Conservation (phyloP, 78 protist species). For the Cavenderia fasciculata region DNA sequence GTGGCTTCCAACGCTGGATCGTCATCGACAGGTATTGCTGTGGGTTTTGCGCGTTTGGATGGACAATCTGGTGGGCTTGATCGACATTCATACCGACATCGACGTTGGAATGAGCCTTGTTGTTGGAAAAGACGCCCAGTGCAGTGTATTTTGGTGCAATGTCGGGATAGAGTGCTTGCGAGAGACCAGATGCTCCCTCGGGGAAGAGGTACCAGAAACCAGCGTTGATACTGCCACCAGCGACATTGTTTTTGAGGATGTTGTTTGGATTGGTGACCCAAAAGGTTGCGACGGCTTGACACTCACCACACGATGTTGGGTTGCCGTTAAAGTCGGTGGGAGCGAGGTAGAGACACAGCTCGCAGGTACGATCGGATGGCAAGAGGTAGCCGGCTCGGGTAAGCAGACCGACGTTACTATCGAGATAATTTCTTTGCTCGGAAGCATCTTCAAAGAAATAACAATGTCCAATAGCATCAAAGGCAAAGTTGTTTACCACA, state of each 20-base stretch:
- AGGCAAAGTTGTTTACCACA: conserved; percentile 68
- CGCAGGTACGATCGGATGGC: conserved; percentile 52
- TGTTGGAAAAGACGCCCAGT: conserved; percentile 21
- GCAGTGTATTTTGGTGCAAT: background rate
- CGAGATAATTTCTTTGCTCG: conserved; percentile 73
- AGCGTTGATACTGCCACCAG: conserved; percentile 47
- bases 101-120: conserved; percentile 55
- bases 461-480: conserved; percentile 71
- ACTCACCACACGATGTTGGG: background rate
- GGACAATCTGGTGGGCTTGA: conserved; percentile 25
- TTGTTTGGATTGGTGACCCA: conserved; percentile 80
- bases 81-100: conserved; percentile 54
- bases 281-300: conserved; percentile 60
- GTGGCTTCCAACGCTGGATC: conserved; percentile 36
- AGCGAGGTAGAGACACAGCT: conserved; percentile 2
- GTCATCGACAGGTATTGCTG: conserved; percentile 40
- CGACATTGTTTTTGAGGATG: conserved; percentile 40
- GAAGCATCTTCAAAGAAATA: conserved; percentile 80
- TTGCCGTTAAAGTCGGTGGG: conserved; percentile 59
- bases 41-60: conserved; percentile 8
- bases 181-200: conserved; percentile 14
- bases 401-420: conserved; percentile 57
- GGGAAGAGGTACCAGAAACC: conserved; percentile 69
- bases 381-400: conserved; percentile 43
- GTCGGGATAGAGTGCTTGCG: conserved; percentile 8